A percentile compares a stretch with the other conserved stretches of the same genome.
These are phyloP conservation scores for Larix kaempferi DNA, from an alignment of 75 land plant genomes.

Conservation along the genomic window DNA sequence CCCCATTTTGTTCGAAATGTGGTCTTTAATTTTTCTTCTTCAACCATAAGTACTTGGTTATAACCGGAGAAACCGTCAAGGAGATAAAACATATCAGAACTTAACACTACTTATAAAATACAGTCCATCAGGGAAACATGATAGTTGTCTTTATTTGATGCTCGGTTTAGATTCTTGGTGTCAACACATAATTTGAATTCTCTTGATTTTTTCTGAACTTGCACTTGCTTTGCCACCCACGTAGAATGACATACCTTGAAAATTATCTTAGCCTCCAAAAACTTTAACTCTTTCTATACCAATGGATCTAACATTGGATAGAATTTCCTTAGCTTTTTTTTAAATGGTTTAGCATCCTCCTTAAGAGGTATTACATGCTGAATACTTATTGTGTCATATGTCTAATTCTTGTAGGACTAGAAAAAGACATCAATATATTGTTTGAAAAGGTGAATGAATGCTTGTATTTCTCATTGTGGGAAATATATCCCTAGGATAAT, in stretches of 20 bases:
- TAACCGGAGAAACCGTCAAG: background rate
- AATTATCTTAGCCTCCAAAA: background rate
- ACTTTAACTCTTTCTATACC: background rate
- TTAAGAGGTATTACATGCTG: background rate
- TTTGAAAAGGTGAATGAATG: too few species aligned
- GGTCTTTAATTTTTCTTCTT: background rate
- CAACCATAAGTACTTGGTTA: background rate
- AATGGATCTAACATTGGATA: background rate
- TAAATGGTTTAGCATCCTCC: background rate
- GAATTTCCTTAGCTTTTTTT: background rate
- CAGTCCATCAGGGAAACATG: background rate
- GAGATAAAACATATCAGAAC: background rate
- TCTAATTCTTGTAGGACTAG: too few species aligned
- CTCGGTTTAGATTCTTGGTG: background rate
- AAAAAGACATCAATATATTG: too few species aligned
- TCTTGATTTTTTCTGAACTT: background rate
- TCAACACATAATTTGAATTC: background rate
- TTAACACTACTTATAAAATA: background rate
- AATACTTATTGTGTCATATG: background rate
- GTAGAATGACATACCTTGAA: background rate
- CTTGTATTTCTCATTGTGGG: too few species aligned
- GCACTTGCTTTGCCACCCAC: background rate
- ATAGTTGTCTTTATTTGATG: background rate
- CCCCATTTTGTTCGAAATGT: background rate
- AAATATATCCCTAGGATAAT: too few species aligned